phyloP scores from a whole-genome alignment of 805 yeast species.

The Wickerhamiella musiphila region DNA sequence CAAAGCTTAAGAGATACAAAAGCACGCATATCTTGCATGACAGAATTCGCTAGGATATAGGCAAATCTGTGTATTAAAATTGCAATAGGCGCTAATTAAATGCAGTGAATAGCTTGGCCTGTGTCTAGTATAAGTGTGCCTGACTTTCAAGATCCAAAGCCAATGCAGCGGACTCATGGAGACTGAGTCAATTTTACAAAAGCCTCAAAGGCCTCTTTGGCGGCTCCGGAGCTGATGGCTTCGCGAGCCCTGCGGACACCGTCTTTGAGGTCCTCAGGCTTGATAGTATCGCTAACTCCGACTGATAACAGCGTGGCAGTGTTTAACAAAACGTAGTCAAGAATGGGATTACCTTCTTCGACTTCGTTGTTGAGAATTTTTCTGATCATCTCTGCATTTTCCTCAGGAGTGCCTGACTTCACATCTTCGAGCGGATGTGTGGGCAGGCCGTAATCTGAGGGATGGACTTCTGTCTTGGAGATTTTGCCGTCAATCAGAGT shows the following conservation, averaged over 20 bases:
- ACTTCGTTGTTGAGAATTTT: constrained; percentile 29
- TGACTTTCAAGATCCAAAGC: too few species aligned
- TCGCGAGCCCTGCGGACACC: constrained; percentile 63
- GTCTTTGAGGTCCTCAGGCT: constrained; percentile 56
- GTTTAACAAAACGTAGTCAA: constrained; percentile 82
- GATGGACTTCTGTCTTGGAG: constrained; percentile 23
- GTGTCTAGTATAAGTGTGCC: too few species aligned
- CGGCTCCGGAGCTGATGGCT: constrained; percentile 51
- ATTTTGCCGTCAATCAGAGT: constrained; percentile 28
- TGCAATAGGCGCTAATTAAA: too few species aligned
- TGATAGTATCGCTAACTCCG: constrained; percentile 37
- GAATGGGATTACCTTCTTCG: constrained; percentile 35
- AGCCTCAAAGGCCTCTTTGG: constrained; percentile 36
- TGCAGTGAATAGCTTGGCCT: too few species aligned
- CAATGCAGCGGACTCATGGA: too few species aligned
- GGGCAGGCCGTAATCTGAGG: constrained; percentile 65
- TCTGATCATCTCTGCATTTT: constrained; percentile 54
- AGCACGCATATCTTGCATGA: too few species aligned
- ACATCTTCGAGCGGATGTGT: constrained; percentile 55
- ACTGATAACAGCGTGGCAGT: constrained; percentile 75
- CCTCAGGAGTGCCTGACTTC: constrained; percentile 69
- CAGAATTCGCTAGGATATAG: too few species aligned
- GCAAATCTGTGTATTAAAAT: too few species aligned
- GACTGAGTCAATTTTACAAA: too few species aligned
- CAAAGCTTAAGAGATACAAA: too few species aligned